These are phyloP conservation scores for Brassica balearica DNA, from an alignment of 441 rosid genomes.

Conservation along the genomic window DNA sequence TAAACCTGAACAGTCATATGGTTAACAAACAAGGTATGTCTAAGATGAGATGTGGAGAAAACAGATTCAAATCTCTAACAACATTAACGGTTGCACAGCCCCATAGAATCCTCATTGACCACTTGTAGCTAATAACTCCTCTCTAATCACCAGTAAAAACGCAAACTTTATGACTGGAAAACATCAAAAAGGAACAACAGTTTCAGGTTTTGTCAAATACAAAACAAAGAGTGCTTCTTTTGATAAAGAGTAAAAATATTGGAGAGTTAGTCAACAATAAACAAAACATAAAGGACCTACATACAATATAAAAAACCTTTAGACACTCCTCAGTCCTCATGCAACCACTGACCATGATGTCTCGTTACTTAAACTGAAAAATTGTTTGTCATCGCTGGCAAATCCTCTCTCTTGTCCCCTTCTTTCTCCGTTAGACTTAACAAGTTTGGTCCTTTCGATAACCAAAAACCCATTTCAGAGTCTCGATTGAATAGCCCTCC, in stretches of 20 bases:
- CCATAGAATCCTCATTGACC: constrained; percentile 94
- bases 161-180: constrained; percentile 15
- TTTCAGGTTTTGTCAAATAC: not conserved
- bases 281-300: constrained; percentile 8
- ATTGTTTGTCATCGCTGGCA: not conserved
- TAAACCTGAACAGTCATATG: constrained; percentile 46
- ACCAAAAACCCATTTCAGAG: not conserved
- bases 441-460: constrained; percentile 10
- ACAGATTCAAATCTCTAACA: constrained; percentile 3
- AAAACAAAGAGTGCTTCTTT: constrained; percentile 14
- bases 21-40: constrained; percentile 3
- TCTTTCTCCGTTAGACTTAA: not conserved
- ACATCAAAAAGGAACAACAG: not conserved
- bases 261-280: constrained; percentile 6
- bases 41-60: not conserved
- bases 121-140: constrained; percentile 75
- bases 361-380: too few relatives aligned
- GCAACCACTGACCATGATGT: constrained; percentile 20
- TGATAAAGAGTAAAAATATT: not conserved
- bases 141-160: constrained; percentile 35
- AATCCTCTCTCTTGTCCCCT: not conserved
- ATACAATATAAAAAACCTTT: not conserved
- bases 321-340: constrained; percentile 29
- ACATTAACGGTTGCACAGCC: constrained; percentile 70
- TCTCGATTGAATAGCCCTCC: constrained; percentile 17